These are phyloP conservation scores for Athelia sp. DNA, from an alignment of 1,284 basidiomycete genomes.

Conservation along the genomic window DNA sequence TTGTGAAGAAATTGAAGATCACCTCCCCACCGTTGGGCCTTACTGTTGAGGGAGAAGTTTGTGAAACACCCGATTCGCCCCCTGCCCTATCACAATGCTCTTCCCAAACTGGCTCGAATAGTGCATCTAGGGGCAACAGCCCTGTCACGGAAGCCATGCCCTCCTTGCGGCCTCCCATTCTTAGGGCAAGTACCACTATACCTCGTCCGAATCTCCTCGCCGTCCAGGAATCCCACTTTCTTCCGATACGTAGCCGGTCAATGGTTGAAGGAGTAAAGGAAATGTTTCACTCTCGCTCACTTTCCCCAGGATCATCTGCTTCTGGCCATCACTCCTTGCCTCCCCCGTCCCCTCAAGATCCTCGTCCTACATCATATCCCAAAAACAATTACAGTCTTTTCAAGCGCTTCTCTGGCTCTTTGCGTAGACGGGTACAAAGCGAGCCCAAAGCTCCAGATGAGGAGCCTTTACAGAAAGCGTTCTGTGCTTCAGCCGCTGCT, in stretches of 20 bases:
- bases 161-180: slow-evolving; percentile 12
- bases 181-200: slow-evolving; percentile 16
- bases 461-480: neutral
- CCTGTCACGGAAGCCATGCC: slow-evolving; percentile 21
- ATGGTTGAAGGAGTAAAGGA: slow-evolving; percentile 1
- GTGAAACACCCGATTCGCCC: slow-evolving; percentile 28
- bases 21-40: slow-evolving; percentile 20
- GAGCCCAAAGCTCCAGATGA: neutral
- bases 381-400: neutral
- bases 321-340: slow-evolving; percentile 1
- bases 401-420: neutral
- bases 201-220: slow-evolving; percentile 17
- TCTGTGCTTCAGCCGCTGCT: neutral
- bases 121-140: slow-evolving; percentile 30
- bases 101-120: slow-evolving; percentile 32
- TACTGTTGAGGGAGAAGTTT: slow-evolving; percentile 18
- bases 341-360: neutral
- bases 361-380: neutral
- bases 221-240: neutral
- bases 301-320: neutral
- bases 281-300: neutral
- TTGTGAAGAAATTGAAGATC: slow-evolving; percentile 41
- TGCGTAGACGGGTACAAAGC: neutral
- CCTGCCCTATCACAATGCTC: slow-evolving; percentile 47
- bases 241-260: slow-evolving; percentile 1